Percentiles rank a stretch among this genome's conserved stretches.
These are phyloP conservation scores for Hysterangium stoloniferum DNA, from an alignment of 768 basidiomycete species.

Conservation along the genomic window DNA sequence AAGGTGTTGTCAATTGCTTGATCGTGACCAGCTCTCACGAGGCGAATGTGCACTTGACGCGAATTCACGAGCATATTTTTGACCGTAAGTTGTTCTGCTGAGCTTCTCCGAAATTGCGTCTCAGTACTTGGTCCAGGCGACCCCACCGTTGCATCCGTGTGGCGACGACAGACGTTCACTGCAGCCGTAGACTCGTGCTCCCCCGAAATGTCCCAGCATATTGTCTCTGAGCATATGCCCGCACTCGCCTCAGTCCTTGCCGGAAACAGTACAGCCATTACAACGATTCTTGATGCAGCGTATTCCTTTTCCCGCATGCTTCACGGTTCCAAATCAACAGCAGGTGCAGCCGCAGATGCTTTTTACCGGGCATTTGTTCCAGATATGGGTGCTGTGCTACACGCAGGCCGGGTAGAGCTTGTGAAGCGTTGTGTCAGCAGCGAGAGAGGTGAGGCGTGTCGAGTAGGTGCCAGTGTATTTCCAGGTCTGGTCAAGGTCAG, in stretches of 20 bases:
- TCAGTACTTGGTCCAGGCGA: slow-evolving; percentile 45
- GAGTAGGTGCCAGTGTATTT: slow-evolving; percentile 80
- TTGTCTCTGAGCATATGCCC: slow-evolving; percentile 68
- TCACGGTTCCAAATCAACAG: slow-evolving; percentile 53
- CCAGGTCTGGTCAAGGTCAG: slow-evolving; percentile 82
- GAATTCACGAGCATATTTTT: slow-evolving; percentile 86
- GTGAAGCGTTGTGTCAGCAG: slow-evolving; percentile 74
- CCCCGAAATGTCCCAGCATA: slow-evolving; percentile 56
- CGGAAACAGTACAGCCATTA: slow-evolving; percentile 37
- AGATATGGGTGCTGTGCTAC: slow-evolving; percentile 67
- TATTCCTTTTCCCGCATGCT: slow-evolving; percentile 82
- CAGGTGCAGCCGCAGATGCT: slow-evolving; percentile 48
- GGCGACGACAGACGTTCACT: slow-evolving; percentile 85
- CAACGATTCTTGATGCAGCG: slow-evolving; percentile 61
- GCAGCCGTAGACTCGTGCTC: slow-evolving; percentile 76
- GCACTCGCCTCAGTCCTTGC: slow-evolving; percentile 48
- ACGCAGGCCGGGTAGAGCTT: slow-evolving; percentile 74
- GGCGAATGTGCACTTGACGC: slow-evolving; percentile 74
- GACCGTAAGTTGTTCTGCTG: slow-evolving; percentile 45
- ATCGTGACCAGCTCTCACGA: slow-evolving; percentile 82
- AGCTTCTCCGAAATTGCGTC: not conserved
- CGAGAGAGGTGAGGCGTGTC: slow-evolving; percentile 64
- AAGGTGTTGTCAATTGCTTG: slow-evolving; percentile 78
- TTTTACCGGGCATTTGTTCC: slow-evolving; percentile 87
- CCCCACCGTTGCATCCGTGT: slow-evolving; percentile 81